Conservation (phyloP, 2,329 filamentous ascomycete species). For the Elsinoe necatrix region DNA sequence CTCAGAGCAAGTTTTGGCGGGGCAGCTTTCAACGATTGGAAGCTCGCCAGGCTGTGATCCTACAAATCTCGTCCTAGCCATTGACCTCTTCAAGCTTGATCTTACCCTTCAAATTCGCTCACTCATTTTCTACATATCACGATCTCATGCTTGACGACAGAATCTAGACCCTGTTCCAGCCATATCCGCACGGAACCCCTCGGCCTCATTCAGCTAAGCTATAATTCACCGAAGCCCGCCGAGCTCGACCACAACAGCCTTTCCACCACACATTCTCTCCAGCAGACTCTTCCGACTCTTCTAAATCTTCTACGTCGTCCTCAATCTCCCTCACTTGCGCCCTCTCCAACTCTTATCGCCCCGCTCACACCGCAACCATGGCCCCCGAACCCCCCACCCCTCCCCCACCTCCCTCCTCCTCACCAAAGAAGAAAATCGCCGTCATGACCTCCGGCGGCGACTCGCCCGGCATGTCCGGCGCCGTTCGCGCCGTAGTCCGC, state of each 20-base stretch:
- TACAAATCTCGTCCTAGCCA: neutral
- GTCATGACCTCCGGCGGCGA: slow-evolving; percentile 94
- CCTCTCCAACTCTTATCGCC: neutral
- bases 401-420: slow-evolving; percentile 24
- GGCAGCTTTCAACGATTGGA: slow-evolving; percentile 12
- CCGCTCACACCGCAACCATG: slow-evolving; percentile 5
- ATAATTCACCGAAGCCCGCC: slow-evolving; percentile 6
- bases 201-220: neutral
- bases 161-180: neutral
- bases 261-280: neutral
- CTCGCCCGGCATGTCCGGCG: slow-evolving; percentile 89
- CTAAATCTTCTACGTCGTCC: neutral
- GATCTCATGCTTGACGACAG: neutral
- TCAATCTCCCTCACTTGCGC: neutral
- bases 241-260: neutral
- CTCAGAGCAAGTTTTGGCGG: neutral
- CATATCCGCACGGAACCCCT: neutral
- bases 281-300: neutral
- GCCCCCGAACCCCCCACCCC: slow-evolving; percentile 11
- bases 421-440: slow-evolving; percentile 58
- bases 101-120: neutral
- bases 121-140: too few relatives aligned
- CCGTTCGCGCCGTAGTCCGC: slow-evolving; percentile 81
- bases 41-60: neutral
- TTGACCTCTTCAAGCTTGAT: neutral